Evolutionary conservation across 345 rosid species (phyloP).

Genomic region (Pelargonium nanum): DNA sequence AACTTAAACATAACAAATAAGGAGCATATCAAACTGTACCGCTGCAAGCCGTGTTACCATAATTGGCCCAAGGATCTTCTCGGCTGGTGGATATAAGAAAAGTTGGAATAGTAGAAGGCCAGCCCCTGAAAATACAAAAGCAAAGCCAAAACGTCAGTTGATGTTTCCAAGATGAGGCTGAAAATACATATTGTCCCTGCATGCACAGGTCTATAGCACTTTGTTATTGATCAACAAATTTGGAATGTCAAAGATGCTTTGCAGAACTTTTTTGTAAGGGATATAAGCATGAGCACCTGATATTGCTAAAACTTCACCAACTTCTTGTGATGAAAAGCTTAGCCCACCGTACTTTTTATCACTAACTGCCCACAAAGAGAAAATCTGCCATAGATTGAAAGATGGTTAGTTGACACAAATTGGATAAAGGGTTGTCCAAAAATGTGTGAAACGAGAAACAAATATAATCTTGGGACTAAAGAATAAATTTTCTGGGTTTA

Average conservation of each 20-base stretch:
- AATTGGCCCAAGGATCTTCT: constrained; percentile 36
- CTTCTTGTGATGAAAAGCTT: constrained; percentile 51
- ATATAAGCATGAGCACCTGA: constrained; percentile 29
- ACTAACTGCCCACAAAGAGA: constrained; percentile 62
- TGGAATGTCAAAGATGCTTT: background rate
- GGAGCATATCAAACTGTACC: constrained; percentile 16
- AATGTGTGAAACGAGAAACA: too few relatives aligned
- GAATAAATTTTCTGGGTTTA: background rate
- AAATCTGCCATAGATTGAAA: constrained; percentile 21
- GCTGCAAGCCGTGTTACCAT: constrained; percentile 35
- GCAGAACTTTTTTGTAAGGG: background rate
- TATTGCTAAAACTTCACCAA: constrained; percentile 53
- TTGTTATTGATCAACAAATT: too few relatives aligned
- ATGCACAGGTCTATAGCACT: too few relatives aligned
- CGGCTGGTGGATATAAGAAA: constrained; percentile 32
- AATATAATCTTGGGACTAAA: too few relatives aligned
- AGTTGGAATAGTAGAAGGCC: constrained; percentile 49
- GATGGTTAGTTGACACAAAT: background rate
- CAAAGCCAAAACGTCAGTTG: background rate
- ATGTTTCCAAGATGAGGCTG: background rate
- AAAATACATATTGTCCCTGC: too few relatives aligned
- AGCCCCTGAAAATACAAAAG: constrained; percentile 20
- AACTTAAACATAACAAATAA: background rate
- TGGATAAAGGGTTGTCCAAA: background rate
- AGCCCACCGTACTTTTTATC: constrained; percentile 50